These are phyloP conservation scores for Dalbergia oliveri DNA, from an alignment of 306 rosid genomes.

Conservation along the genomic window DNA sequence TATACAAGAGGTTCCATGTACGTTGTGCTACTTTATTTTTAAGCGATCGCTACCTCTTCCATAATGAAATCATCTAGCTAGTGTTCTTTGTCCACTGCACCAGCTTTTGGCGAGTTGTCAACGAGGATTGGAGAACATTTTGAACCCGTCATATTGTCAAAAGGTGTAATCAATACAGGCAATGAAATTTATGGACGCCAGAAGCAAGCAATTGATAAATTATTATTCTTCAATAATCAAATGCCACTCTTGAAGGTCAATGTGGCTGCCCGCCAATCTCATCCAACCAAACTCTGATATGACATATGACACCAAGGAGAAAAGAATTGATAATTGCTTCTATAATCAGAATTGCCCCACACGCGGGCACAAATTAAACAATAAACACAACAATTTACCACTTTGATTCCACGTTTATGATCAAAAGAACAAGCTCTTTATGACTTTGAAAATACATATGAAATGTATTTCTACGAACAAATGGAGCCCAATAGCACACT, in stretches of 20 bases:
- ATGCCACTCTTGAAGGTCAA: neutral
- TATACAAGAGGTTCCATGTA: conserved; percentile 14
- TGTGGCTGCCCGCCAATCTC: conserved; percentile 22
- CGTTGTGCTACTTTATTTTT: conserved; percentile 15
- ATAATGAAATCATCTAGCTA: neutral
- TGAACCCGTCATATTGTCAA: conserved; percentile 54
- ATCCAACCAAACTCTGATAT: conserved; percentile 51
- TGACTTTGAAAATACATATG: conserved; percentile 27
- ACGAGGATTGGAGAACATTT: conserved; percentile 37
- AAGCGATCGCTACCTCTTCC: neutral
- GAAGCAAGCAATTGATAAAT: conserved; percentile 11
- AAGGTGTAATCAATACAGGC: conserved; percentile 44
- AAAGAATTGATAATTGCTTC: conserved; percentile 48
- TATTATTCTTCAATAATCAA: conserved; percentile 2
- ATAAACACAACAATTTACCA: neutral
- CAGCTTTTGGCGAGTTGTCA: conserved; percentile 34
- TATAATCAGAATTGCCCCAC: conserved; percentile 42
- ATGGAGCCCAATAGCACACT: neutral
- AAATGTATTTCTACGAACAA: neutral
- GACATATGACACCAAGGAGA: conserved; percentile 56
- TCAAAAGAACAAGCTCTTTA: conserved; percentile 18
- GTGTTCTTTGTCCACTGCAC: conserved; percentile 1
- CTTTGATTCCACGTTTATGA: conserved; percentile 24
- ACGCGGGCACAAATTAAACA: neutral
- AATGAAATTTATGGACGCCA: conserved; percentile 9